Base-by-base conservation (phyloP, 768 basidiomycete species). In the Tulasnella sp. region DNA sequence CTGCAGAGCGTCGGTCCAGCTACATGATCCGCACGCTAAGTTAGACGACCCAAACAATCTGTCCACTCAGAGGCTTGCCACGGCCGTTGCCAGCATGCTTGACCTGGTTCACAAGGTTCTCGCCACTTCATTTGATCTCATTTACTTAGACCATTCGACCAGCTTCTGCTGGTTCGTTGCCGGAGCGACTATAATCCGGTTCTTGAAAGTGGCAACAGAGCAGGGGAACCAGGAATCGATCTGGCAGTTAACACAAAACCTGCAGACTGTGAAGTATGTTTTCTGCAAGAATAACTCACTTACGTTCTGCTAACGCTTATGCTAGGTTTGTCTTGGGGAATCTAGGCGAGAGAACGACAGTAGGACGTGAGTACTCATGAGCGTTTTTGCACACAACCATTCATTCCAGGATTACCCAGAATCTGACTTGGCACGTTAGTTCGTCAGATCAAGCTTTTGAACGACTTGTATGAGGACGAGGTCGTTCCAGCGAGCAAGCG, bases 1-100 rank as follows among this genome's bases (percentile, higher is more conserved):
- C 11, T 31, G n/a, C 72, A 95, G 94, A 16, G 89, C 92, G 8
- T 90, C 86, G 18, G 92, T 95, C 75, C 87, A 94, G n/a, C 86
- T 95, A 60, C 94, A 94, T 83, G 94, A 95, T 81, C 92, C 93
- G 3, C 93, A 94, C 83, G 92, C 93, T 22, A 89, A 87, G 92
- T 74, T 87, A 82, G 87, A 90, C 72, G 93, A 92, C 54, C 91
- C 93, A 18, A 87, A 91, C 82, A 92, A 90, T 83, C 91, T 93
- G 37, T 86, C 94, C 8, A 89, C 89, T 14, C 16, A 12, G 14
- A 6, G 72, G 34, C 37, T 81, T 31, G 8, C 41, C n/a, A 1
- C 24, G 0, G 90, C 93, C 40, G 90, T 93, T 3, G 89, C 93
- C 73, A 88, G 89, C 0, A 90, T 93, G 50, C 86, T 94, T 60